phyloP scores from a whole-genome alignment of 2,329 filamentous ascomycete genomes.

The Cryoendolithus antarcticus region DNA sequence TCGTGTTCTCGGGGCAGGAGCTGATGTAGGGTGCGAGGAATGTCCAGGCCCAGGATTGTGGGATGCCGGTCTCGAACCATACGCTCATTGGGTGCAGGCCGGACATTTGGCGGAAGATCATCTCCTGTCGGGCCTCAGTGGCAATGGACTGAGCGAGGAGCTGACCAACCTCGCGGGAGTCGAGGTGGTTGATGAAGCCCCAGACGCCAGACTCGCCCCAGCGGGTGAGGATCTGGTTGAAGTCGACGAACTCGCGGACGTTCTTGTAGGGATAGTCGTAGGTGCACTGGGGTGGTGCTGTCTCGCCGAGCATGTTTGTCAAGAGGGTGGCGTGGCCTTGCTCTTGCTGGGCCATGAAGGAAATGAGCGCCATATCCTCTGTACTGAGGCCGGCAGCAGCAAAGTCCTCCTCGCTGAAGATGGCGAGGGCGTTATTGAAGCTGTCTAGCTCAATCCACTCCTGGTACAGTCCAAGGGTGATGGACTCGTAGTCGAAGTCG shows the following conservation, averaged over 20 bases:
- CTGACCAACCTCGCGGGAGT: constrained; percentile 61
- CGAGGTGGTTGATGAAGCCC: constrained; percentile 66
- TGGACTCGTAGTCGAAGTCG: constrained; percentile 73
- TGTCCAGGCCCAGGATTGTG: constrained; percentile 77
- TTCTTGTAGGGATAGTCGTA: constrained; percentile 73
- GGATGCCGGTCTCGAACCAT: constrained; percentile 69
- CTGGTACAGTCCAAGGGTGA: constrained; percentile 63
- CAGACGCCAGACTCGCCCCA: constrained; percentile 71
- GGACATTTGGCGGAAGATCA: constrained; percentile 72
- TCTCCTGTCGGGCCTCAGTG: constrained; percentile 68
- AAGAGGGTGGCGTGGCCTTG: constrained; percentile 65
- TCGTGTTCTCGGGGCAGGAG: constrained; percentile 60
- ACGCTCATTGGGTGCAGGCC: constrained; percentile 72
- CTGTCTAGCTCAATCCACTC: constrained; percentile 78
- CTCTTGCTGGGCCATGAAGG: constrained; percentile 69
- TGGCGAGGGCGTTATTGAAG: constrained; percentile 63
- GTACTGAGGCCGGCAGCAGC: constrained; percentile 52
- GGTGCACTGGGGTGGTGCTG: constrained; percentile 58
- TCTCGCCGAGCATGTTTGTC: constrained; percentile 64
- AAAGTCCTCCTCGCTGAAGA: constrained; percentile 59
- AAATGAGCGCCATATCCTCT: constrained; percentile 57
- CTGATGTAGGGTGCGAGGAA: constrained; percentile 70
- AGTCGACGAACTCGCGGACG: constrained; percentile 68
- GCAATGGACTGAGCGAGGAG: constrained; percentile 65
- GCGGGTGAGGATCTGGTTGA: constrained; percentile 73